Conservation (phyloP, 2,329 filamentous ascomycete genomes). For the Monilinia fructigena region DNA sequence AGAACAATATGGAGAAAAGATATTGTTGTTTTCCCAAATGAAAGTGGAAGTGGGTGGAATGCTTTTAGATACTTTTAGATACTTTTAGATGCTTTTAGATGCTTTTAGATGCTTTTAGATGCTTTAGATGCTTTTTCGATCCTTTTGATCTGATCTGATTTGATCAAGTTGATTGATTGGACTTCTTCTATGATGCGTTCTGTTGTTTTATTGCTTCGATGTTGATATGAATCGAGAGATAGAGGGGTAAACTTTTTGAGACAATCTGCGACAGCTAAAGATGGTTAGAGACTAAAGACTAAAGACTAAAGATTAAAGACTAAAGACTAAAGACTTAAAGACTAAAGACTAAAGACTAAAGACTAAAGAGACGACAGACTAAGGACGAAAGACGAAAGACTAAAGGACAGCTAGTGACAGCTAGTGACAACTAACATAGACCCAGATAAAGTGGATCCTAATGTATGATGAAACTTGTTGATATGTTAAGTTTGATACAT, state of each 20-base stretch:
- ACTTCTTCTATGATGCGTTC: too few relatives aligned
- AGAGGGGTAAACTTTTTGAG: conserved; percentile 3
- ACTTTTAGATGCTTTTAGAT: too few relatives aligned
- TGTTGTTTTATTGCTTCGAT: neutral
- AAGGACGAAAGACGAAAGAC: too few relatives aligned
- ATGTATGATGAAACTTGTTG: neutral
- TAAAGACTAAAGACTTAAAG: neutral
- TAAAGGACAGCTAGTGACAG: neutral
- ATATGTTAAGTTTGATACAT: too few relatives aligned
- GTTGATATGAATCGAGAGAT: conserved; percentile 15
- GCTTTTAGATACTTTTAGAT: neutral
- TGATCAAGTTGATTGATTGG: too few relatives aligned
- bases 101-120: neutral
- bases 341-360: too few relatives aligned
- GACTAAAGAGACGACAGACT: too few relatives aligned
- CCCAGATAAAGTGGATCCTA: neutral
- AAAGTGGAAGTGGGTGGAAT: neutral
- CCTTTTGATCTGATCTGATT: too few relatives aligned
- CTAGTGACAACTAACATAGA: neutral
- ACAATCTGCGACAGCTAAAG: neutral
- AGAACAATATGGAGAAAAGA: conserved; percentile 13
- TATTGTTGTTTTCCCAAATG: conserved; percentile 12
- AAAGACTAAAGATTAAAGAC: too few relatives aligned
- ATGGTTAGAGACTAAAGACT: too few relatives aligned
- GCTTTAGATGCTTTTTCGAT: too few relatives aligned